phyloP scores from a whole-genome alignment of 1,284 basidiomycete species.

The Puccinia horiana region DNA sequence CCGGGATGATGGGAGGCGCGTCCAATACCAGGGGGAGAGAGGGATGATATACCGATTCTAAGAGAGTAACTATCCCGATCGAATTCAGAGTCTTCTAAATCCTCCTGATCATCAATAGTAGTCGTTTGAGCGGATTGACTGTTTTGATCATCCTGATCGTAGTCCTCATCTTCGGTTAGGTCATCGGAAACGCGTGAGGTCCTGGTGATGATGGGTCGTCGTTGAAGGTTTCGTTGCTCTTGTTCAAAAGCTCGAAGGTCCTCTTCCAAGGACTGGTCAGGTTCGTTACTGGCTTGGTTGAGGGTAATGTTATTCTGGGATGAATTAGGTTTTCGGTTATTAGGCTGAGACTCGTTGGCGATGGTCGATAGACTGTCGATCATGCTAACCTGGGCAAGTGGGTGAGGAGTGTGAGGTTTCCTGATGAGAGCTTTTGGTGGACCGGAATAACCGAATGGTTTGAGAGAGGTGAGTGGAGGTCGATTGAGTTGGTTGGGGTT shows the following conservation, averaged over 20 bases:
- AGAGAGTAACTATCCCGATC: conserved; percentile 23
- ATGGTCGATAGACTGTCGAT: conserved; percentile 37
- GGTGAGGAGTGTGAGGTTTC: conserved; percentile 28
- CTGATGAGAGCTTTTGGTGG: conserved; percentile 10
- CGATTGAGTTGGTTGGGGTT: conserved; percentile 15
- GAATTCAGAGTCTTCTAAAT: conserved; percentile 6
- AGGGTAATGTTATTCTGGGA: conserved; percentile 23
- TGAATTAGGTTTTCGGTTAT: not conserved
- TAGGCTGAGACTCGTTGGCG: not conserved
- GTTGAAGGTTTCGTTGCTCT: conserved; percentile 24
- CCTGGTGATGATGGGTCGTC: not conserved
- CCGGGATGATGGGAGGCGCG: conserved; percentile 22
- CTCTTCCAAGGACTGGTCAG: conserved; percentile 38
- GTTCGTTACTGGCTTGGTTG: not conserved
- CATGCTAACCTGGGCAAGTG: conserved; percentile 48
- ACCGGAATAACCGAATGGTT: conserved; percentile 34
- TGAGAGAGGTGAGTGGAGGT: conserved; percentile 48
- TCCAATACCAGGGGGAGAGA: conserved; percentile 49
- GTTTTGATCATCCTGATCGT: conserved; percentile 5
- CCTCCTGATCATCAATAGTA: conserved; percentile 34
- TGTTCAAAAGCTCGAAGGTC: conserved; percentile 26
- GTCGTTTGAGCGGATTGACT: conserved; percentile 25
- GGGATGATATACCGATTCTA: conserved; percentile 36
- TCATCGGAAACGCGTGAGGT: conserved; percentile 25
- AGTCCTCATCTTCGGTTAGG: conserved; percentile 28